A percentile compares a stretch with the other conserved stretches of the same genome.
Evolutionary conservation across 2,329 filamentous ascomycete species (phyloP).

Genomic region (Trichoderma atrobrunneum): DNA sequence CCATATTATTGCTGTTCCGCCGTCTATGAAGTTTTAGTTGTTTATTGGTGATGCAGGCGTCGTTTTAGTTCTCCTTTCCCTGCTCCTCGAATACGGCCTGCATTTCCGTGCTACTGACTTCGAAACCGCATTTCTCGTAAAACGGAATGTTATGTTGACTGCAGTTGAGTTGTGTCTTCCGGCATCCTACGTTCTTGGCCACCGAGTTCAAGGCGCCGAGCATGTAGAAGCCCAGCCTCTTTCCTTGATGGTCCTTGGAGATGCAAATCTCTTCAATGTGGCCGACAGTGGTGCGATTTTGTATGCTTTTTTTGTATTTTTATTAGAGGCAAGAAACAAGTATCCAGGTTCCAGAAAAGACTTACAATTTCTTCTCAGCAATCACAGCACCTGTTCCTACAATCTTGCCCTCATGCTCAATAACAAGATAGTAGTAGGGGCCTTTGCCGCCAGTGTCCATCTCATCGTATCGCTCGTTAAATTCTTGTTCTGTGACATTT

Average conservation of each 20-base stretch:
- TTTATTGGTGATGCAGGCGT: too few relatives aligned
- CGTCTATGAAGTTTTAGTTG: not conserved
- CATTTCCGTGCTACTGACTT: slow-evolving; percentile 23
- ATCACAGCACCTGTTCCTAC: slow-evolving; percentile 75
- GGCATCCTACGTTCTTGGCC: slow-evolving; percentile 71
- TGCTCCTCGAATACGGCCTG: slow-evolving; percentile 14
- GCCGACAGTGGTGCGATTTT: slow-evolving; percentile 65
- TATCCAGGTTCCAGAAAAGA: slow-evolving; percentile 10
- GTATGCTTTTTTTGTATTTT: slow-evolving; percentile 46
- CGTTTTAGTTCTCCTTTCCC: not conserved
- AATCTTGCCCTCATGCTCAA: slow-evolving; percentile 60
- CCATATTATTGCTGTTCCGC: not conserved
- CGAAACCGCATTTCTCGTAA: slow-evolving; percentile 49
- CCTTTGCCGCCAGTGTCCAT: slow-evolving; percentile 36
- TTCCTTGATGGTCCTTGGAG: slow-evolving; percentile 73
- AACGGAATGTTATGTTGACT: slow-evolving; percentile 75
- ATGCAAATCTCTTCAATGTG: slow-evolving; percentile 87
- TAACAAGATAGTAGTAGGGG: slow-evolving; percentile 69
- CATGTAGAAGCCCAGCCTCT: slow-evolving; percentile 72
- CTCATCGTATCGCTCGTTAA: slow-evolving; percentile 66
- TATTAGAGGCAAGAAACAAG: not conserved
- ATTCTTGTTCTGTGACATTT: slow-evolving; percentile 63
- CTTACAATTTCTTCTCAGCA: slow-evolving; percentile 75
- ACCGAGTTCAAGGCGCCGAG: slow-evolving; percentile 75
- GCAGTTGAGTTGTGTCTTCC: slow-evolving; percentile 79